Evolutionary conservation across 2,329 filamentous ascomycete species (phyloP).

Genomic region (Venturia pyrina): DNA sequence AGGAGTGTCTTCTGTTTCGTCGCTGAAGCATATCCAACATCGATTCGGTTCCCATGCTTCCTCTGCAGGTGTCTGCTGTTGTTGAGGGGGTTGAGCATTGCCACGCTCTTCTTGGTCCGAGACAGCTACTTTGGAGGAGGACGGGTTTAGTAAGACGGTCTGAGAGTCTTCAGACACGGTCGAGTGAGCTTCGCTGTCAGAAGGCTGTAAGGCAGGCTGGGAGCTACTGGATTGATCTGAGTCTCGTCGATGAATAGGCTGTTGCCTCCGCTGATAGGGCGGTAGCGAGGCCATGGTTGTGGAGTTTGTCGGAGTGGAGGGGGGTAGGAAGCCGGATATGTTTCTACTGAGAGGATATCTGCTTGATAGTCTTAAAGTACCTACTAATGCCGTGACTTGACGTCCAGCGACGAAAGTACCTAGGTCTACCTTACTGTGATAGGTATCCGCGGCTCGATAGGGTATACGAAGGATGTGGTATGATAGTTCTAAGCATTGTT

Average conservation of each 20-base stretch:
- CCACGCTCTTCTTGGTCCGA: not conserved
- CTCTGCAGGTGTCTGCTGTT: slow-evolving; percentile 6
- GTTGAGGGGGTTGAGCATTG: slow-evolving; percentile 5
- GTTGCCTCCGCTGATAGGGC: slow-evolving; percentile 4
- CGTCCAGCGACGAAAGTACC: not conserved
- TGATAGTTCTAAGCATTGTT: not conserved
- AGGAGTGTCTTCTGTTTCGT: slow-evolving; percentile 54
- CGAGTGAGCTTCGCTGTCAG: slow-evolving; percentile 25
- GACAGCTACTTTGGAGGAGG: slow-evolving; percentile 15
- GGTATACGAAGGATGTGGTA: no score
- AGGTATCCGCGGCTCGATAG: not conserved
- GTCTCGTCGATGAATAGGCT: not conserved
- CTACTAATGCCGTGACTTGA: not conserved
- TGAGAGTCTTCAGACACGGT: slow-evolving; percentile 35
- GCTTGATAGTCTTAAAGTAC: not conserved
- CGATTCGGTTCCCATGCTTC: slow-evolving; percentile 32
- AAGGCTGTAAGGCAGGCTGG: slow-evolving; percentile 18
- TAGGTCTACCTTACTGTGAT: no score
- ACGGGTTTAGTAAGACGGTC: slow-evolving; percentile 32
- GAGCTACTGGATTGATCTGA: slow-evolving; percentile 8
- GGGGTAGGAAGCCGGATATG: not conserved
- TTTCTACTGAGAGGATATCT: not conserved
- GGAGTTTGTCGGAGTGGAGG: not conserved
- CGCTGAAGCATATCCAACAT: slow-evolving; percentile 62
- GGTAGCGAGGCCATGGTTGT: slow-evolving; percentile 8